phyloP scores from a whole-genome alignment of 768 basidiomycete genomes.

The Hypsizygus marmoreus region DNA sequence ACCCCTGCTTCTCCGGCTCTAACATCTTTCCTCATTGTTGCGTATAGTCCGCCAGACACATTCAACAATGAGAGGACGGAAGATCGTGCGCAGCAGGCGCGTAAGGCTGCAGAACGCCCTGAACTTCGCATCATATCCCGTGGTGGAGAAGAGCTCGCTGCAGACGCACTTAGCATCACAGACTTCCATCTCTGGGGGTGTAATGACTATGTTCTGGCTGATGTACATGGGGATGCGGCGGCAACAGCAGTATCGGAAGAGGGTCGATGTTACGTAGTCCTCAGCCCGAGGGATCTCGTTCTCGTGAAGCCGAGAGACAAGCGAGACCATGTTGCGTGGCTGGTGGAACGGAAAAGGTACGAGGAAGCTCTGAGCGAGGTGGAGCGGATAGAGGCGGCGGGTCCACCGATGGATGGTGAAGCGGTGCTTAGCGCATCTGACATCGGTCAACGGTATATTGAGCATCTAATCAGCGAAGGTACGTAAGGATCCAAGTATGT shows the following conservation, averaged over 20 bases:
- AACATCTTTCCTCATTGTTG: constrained; percentile 83
- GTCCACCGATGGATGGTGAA: constrained; percentile 26
- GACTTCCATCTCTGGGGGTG: constrained; percentile 86
- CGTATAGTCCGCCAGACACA: constrained; percentile 81
- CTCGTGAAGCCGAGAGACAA: constrained; percentile 86
- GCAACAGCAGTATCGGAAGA: constrained; percentile 28
- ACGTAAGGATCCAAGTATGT: constrained; percentile 13
- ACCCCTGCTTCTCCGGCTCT: constrained; percentile 33
- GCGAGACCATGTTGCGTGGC: constrained; percentile 89
- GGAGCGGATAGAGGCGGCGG: constrained; percentile 60
- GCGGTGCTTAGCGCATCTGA: constrained; percentile 54
- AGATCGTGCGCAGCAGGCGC: constrained; percentile 72
- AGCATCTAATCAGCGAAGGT: constrained; percentile 85
- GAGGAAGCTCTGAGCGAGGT: constrained; percentile 87
- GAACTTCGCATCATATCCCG: constrained; percentile 92
- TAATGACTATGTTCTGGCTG: constrained; percentile 84
- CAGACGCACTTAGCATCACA: constrained; percentile 79
- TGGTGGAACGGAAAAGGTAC: constrained; percentile 82
- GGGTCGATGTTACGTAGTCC: constrained; percentile 72
- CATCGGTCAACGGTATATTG: constrained; percentile 87
- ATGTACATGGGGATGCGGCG: constrained; percentile 35
- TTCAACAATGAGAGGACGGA: constrained; percentile 72
- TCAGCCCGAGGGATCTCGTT: constrained; percentile 86
- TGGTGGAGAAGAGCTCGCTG: constrained; percentile 83
- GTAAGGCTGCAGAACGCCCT: constrained; percentile 87